Base-by-base conservation (phyloP, 306 rosid genomes). In the Hippophae tibetana region DNA sequence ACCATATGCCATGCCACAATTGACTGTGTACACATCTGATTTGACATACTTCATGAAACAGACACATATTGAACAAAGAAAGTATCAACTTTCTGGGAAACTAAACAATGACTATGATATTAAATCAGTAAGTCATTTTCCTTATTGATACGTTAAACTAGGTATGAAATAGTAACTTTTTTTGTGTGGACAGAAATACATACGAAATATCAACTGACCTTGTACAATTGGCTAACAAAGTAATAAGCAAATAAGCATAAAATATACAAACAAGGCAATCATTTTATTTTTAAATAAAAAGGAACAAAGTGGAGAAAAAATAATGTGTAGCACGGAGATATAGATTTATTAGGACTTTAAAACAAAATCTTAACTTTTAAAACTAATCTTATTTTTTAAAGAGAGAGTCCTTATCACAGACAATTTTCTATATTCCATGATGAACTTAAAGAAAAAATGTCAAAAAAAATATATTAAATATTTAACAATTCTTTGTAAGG, bases 1-100 rank as follows among this genome's bases (percentile, higher is more conserved):
- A 64, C 99, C 97, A 66, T 13, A 84, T 26, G 99, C 99, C 97
- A 84, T 82, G 43, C 87, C 97, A 51, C 84, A 68, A 69, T 93
- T 93, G 60, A 93, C 80, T 1, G 97, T 93, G 65, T 93, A 86
- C 66, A 93, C 80, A 13, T 84, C 94, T 23, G 95, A 49, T 76
- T 93, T 88, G 67, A 87, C 78, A 60, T 80, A 75, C 99, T 93
- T 65, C 69, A 70, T 55, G 76, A 60, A 57, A 49, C 45, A 69
- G 41, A 63, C 50, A 64, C 43, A 60, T 10, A 58, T 51, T 56
- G 25, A 47, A 64, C 14, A 43, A 13, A 48, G 11, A 46, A 5
- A 26, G 58, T 42, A 64, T 54, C 38, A 62, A 57, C 38, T 60
- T n/a, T 56, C 51, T 41, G 48, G 67, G 18, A 5, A 8, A 49